A percentile compares a stretch with the other conserved stretches of the same genome.
Evolutionary conservation across 2,329 filamentous ascomycete species (phyloP).

Genomic region (Pseudovirgaria hyperparasitica): DNA sequence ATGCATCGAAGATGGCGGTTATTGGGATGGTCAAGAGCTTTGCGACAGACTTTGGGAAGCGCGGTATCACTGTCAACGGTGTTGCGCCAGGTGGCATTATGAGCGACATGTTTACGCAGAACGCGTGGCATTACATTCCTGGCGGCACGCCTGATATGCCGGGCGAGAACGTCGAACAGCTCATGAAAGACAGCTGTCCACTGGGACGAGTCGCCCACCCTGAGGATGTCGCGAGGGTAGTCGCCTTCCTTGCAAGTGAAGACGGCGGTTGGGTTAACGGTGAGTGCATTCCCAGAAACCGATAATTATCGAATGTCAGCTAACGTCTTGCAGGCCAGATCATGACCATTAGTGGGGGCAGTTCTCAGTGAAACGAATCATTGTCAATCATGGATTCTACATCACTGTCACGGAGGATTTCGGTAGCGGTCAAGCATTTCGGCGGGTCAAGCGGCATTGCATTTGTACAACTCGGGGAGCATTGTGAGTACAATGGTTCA

Average conservation of each 20-base stretch:
- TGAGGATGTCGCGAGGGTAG: slow-evolving; percentile 30
- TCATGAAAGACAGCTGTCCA: slow-evolving; percentile 38
- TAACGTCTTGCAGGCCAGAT: slow-evolving; percentile 18
- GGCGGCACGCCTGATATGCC: slow-evolving; percentile 36
- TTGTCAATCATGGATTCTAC: neutral
- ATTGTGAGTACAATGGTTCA: too few relatives aligned
- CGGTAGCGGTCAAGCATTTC: too few relatives aligned
- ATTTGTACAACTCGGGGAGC: too few relatives aligned
- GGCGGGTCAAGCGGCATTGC: too few relatives aligned
- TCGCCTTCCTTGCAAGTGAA: slow-evolving; percentile 26
- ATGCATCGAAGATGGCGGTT: slow-evolving; percentile 58
- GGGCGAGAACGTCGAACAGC: slow-evolving; percentile 35
- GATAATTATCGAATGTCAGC: too few relatives aligned
- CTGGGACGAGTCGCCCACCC: slow-evolving; percentile 35
- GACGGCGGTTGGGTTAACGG: slow-evolving; percentile 29
- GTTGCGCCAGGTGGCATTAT: slow-evolving; percentile 63
- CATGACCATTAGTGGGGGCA: slow-evolving; percentile 28
- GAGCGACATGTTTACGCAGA: slow-evolving; percentile 64
- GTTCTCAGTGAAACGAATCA: slow-evolving; percentile 21
- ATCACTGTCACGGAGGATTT: too few relatives aligned
- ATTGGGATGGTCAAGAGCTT: slow-evolving; percentile 62
- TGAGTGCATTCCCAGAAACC: slow-evolving; percentile 1
- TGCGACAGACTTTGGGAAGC: slow-evolving; percentile 56
- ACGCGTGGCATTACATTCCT: slow-evolving; percentile 41
- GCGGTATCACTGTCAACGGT: slow-evolving; percentile 58